Percentiles rank a stretch among this genome's conserved stretches.
Evolutionary conservation across 2,329 filamentous ascomycete genomes (phyloP).

Genomic region (Didymella pomorum): DNA sequence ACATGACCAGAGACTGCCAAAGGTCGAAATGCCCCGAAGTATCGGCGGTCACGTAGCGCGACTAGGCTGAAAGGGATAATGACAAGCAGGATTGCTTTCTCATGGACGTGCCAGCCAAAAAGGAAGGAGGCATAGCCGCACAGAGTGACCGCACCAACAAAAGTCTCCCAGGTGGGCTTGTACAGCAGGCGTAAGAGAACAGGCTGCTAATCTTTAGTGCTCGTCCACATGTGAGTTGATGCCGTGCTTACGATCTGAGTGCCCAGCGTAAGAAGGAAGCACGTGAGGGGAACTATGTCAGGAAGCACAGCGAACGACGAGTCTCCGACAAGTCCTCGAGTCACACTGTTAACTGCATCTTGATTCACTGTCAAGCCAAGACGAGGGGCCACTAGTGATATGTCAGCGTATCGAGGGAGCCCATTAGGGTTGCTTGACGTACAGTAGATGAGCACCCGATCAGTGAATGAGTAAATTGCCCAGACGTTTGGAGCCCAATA

Average conservation of each 20-base stretch:
- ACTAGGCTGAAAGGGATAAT: slow-evolving; percentile 95
- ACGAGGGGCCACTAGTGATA: slow-evolving; percentile 75
- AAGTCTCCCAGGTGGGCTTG: slow-evolving; percentile 83
- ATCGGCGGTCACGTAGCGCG: slow-evolving; percentile 86
- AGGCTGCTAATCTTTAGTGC: slow-evolving; percentile 30
- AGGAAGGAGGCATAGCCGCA: slow-evolving; percentile 97
- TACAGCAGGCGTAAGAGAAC: slow-evolving; percentile 82
- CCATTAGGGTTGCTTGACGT: slow-evolving; percentile 46
- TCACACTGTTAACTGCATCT: slow-evolving; percentile 85
- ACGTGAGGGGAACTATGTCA: slow-evolving; percentile 79
- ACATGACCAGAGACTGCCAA: slow-evolving; percentile 93
- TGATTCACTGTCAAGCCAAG: slow-evolving; percentile 76
- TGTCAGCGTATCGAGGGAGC: slow-evolving; percentile 7
- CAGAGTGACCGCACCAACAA: slow-evolving; percentile 87
- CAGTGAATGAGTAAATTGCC: slow-evolving; percentile 93
- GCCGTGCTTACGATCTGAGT: slow-evolving; percentile 71
- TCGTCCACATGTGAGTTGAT: no score
- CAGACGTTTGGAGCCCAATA: slow-evolving; percentile 99
- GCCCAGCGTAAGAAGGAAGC: slow-evolving; percentile 81
- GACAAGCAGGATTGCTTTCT: slow-evolving; percentile 93
- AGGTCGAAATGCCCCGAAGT: slow-evolving; percentile 89
- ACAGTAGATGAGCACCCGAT: slow-evolving; percentile 84
- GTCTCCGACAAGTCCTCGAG: slow-evolving; percentile 90
- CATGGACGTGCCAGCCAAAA: slow-evolving; percentile 98
- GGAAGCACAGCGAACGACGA: slow-evolving; percentile 93